These are phyloP conservation scores for Fusarium solani-melongenae DNA, from an alignment of 2,329 filamentous ascomycete genomes.

Conservation along the genomic window DNA sequence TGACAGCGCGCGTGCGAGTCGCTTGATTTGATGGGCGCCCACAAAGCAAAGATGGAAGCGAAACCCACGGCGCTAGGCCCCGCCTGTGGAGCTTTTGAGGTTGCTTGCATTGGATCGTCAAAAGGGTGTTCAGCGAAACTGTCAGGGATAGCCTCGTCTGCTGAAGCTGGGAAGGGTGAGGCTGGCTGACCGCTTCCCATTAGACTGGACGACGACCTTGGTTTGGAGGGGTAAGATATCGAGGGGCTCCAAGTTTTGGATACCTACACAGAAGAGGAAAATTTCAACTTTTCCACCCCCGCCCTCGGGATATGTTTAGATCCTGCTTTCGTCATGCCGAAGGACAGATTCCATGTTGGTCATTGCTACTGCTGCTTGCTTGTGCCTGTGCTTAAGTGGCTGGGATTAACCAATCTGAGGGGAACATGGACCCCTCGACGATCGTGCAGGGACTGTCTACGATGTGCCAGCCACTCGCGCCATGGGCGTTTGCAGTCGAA, in stretches of 20 bases:
- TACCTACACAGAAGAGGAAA: not conserved
- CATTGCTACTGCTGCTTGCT: not conserved
- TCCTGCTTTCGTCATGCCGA: not conserved
- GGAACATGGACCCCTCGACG: not conserved
- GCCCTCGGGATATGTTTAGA: not conserved
- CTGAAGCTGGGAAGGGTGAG: conserved; percentile 33
- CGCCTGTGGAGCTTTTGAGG: conserved; percentile 20
- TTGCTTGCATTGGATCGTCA: conserved; percentile 22
- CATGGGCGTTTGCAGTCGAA: conserved; percentile 24
- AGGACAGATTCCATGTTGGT: conserved; percentile 6
- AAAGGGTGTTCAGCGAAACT: conserved; percentile 21
- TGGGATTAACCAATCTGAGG: conserved; percentile 3
- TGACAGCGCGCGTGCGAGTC: not conserved
- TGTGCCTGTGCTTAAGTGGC: not conserved
- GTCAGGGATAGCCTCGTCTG: conserved; percentile 45
- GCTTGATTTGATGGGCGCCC: conserved; percentile 6
- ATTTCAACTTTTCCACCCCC: conserved; percentile 5
- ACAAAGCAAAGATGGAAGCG: conserved; percentile 27
- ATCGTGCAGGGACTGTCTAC: conserved; percentile 12
- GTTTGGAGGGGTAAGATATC: conserved; percentile 22
- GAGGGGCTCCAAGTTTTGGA: conserved; percentile 27
- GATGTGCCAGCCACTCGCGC: conserved; percentile 28
- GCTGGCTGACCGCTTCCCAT: conserved; percentile 44
- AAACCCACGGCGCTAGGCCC: conserved; percentile 22
- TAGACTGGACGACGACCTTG: conserved; percentile 39